phyloP scores from a whole-genome alignment of 305 asterid species.

The Rubia tinctorum region DNA sequence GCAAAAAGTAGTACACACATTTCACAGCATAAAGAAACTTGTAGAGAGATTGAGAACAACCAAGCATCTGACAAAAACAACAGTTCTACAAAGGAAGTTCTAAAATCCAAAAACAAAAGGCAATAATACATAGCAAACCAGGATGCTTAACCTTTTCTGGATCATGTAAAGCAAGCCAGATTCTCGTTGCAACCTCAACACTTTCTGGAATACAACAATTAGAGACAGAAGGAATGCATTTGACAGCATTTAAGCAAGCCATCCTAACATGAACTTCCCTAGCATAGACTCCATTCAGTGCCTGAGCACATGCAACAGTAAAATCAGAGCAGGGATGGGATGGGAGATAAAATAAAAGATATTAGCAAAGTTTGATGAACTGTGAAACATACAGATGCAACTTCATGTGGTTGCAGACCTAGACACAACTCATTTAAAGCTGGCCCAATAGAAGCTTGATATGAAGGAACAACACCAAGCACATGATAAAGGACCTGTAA shows the following conservation, averaged over 20 bases:
- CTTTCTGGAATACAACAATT: slow-evolving; percentile 75
- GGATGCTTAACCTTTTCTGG: slow-evolving; percentile 63
- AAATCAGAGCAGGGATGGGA: slow-evolving; percentile 14
- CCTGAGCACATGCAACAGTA: slow-evolving; percentile 47
- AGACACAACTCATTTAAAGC: slow-evolving; percentile 96
- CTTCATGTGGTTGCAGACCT: slow-evolving; percentile 91
- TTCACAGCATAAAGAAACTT: background rate
- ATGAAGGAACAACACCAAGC: slow-evolving; percentile 92
- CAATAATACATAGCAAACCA: background rate
- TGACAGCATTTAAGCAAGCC: slow-evolving; percentile 96
- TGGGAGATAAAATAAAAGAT: slow-evolving; percentile 16
- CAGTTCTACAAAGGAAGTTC: slow-evolving; percentile 2
- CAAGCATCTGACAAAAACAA: background rate
- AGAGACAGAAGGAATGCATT: slow-evolving; percentile 95
- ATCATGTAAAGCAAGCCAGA: slow-evolving; percentile 99
- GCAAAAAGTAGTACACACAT: background rate
- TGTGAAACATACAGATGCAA: slow-evolving; percentile 71
- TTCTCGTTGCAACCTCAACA: slow-evolving; percentile 86
- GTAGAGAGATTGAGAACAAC: background rate
- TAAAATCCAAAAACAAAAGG: background rate
- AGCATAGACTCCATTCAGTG: slow-evolving; percentile 86
- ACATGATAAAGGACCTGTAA: slow-evolving; percentile 91
- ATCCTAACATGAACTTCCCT: slow-evolving; percentile 89
- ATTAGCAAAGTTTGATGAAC: slow-evolving; percentile 23
- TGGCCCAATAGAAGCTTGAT: slow-evolving; percentile 73